Base-by-base conservation (phyloP, 257 asterid genomes). In the Voacanga thouarsii region DNA sequence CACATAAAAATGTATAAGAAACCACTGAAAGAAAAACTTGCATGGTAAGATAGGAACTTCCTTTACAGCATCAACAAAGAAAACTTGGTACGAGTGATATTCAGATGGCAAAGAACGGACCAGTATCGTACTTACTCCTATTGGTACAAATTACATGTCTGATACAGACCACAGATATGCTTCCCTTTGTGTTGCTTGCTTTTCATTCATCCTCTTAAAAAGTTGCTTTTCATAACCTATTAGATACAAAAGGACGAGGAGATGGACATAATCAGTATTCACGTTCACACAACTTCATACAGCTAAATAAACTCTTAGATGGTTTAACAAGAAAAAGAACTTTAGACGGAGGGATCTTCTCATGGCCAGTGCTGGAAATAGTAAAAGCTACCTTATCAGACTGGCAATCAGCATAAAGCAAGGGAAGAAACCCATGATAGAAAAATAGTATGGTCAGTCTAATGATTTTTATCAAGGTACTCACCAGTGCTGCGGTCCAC, bases 151-250 rank as follows among this genome's bases (percentile, higher is more conserved):
- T 87, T 86, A 91, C 98, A 92, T 92, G 66, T 91, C 95, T 0
- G 96, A 53, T n/a, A 92, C 97, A 5, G 97, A 94, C 97, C 97
- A 91, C 60, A 86, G 71, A 77, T 91, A 92, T 3, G 98, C 98
- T 82, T 94, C 98, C 75, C 75, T 80, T 82, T 92, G 90, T 0
- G 96, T 86, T 57, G 98, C 97, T 86, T 77, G 86, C 68, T 88
- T 94, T 53, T 92, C 98, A 18, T 90, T 94, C 83, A 57, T 79
- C 84, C 96, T 86, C 73, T 87, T 89, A 75, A 91, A 92, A 86
- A 84, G 7, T 26, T 80, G 86, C 85, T 92, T 92, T 91, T 94
- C 97, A 59, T 80, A 89, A 19, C 96, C 97, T 89, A 83, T 80
- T 79, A 41, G 11, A 76, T 39, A 18, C 78, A 33, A 33, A 78